phyloP scores from a whole-genome alignment of 805 yeast species.

The Peterozyma xylosa region DNA sequence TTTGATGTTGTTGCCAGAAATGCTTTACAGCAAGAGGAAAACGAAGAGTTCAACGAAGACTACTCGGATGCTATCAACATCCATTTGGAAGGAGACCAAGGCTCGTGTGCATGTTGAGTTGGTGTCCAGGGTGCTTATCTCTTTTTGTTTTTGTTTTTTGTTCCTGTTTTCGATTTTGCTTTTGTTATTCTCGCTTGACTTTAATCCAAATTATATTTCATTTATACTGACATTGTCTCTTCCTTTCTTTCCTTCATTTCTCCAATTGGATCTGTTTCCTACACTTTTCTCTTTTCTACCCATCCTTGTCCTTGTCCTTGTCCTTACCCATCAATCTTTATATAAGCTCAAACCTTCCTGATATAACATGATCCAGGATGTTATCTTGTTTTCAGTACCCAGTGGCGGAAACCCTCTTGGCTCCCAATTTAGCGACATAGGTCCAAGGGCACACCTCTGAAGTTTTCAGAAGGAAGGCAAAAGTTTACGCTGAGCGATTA shows the following conservation, averaged over 20 bases:
- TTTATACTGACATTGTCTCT: neutral
- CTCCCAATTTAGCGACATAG: no score
- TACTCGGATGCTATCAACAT: slow-evolving; percentile 95
- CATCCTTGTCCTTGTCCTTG: neutral
- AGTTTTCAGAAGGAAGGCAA: neutral
- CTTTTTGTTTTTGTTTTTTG: neutral
- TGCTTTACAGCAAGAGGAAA: slow-evolving; percentile 92
- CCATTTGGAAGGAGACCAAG: slow-evolving; percentile 75
- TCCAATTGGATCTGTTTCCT: neutral
- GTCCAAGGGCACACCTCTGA: neutral
- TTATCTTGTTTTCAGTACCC: no score
- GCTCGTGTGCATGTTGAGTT: slow-evolving; percentile 65
- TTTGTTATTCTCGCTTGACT: neutral
- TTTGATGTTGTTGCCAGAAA: slow-evolving; percentile 93
- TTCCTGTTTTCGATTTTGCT: neutral
- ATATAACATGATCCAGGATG: no score
- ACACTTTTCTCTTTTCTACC: neutral
- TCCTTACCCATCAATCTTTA: no score
- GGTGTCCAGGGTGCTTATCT: neutral
- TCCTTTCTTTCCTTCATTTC: neutral
- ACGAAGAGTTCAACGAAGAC: slow-evolving; percentile 86
- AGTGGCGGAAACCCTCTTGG: no score
- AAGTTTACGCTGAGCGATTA: no score
- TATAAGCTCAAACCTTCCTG: no score
- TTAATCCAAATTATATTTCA: neutral